Base-by-base conservation (phyloP, 164 flowering plant genomes). In the Annona squamosa region DNA sequence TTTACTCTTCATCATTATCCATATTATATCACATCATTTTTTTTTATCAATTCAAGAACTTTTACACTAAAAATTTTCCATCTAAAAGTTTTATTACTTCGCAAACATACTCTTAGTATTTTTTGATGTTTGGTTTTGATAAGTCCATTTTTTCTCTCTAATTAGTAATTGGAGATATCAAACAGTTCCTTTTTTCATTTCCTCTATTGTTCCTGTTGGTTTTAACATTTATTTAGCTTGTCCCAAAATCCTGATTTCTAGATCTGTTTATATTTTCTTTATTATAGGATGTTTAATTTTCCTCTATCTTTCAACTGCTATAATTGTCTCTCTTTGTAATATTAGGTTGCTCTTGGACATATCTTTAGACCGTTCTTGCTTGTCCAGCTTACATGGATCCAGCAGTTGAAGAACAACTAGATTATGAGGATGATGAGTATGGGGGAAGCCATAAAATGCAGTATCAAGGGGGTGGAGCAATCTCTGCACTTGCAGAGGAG, bases 381-480 rank as follows among this genome's bases (percentile, higher is more conserved):
- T 68, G 46, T 48, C 9, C 44, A 37, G 71, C 57, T 57, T 70
- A 47, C 59, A 91, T 87, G 90, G 88, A 89, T 77, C 87, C 87
- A 18, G 79, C 78, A 83, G 84, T 77, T 46, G 93, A 87, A 75
- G 94, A 91, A 76, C 92, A 90, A 75, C 74, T 91, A 75, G 94
- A 91, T 79, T 92, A 81, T 75, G 95, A 81, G 4, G 92, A 90
- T 6, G 97, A 87, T 76, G 94, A 87, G 72, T 87, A 85, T 70
- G 90, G 87, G 57, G 88, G 87, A 45, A 75, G 80, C 75, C 91
- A 82, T 48, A 90, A 85, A 81, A 63, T 81, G 81, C 94, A 85
- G 74, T 86, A 81, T 85, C 93, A 87, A 61, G 90, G 91, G 26
- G 73, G 85, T 75, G 98, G 90, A 79, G 84, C 97, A 3, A 93